Base-by-base conservation (phyloP, 73 alveolate genomes). In the Paramecium sonneborni region DNA sequence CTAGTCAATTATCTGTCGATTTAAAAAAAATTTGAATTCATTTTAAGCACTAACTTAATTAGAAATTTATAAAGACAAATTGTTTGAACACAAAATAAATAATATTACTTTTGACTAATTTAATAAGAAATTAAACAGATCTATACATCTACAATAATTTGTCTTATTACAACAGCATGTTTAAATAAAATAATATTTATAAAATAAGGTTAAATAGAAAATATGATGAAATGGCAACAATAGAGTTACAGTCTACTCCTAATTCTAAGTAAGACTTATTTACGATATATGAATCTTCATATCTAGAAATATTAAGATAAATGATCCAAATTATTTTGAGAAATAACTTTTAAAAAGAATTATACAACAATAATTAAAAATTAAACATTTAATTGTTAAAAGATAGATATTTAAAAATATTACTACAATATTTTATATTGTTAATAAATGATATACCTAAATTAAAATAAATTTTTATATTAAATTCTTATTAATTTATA, bases 311-410 rank as follows among this genome's bases (percentile, higher is more conserved):
- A 85, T 68, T 85, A 95, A 95, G 1, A 67, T 30, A 6, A 92
- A 92, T 34, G 85, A 94, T 82, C 95, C 95, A 6, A 18, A 35
- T 6, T 30, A 70, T 95, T 92, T 18, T 86, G 74, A 41, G 94
- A 94, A 30, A 26, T 86, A 1, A 95, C 97, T 18, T 86, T 92
- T 92, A 95, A 94, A 88, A 92, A 93, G 46, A 94, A 94, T 37
- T 88, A 70, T 92, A 96, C 94, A 6, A 93, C 96, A 10, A 92
- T 94, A 9, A 86, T 95, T 12, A 92, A 95, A 2, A 96, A 95
- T 76, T 97, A 97, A 20, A 96, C 97, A 96, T 39, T 57, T 87
- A 6, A 76, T 94, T 18, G 95, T 92, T 26, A 76, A 95, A 4
- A 94, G 97, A 72, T 68, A 95, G 41, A 92, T 93, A 74, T 94